phyloP scores from a whole-genome alignment of 768 basidiomycete species.

The Suillus brevipes region DNA sequence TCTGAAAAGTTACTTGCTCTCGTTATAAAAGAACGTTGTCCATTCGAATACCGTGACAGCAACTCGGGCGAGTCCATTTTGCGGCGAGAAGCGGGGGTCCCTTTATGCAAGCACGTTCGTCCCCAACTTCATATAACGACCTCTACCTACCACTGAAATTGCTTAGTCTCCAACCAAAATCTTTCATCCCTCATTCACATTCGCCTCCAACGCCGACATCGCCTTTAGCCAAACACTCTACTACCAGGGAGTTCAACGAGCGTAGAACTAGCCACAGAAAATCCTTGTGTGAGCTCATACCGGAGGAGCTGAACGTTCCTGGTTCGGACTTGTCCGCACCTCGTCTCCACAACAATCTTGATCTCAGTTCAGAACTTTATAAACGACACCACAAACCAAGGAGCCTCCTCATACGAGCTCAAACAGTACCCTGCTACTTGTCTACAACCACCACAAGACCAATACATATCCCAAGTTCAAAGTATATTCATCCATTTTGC shows the following conservation, averaged over 20 bases:
- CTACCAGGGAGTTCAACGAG: constrained; percentile 12
- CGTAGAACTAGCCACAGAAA: constrained; percentile 15
- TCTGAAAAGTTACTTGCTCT: constrained; percentile 20
- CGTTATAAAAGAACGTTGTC: constrained; percentile 32
- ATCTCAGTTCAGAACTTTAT: constrained; percentile 42
- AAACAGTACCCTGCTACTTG: constrained; percentile 54
- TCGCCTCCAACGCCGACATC: constrained; percentile 20
- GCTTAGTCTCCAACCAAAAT: constrained; percentile 5
- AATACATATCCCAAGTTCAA: constrained; percentile 52
- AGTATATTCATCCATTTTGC: constrained; percentile 30
- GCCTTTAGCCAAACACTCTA: constrained; percentile 22
- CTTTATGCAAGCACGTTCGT: constrained; percentile 39
- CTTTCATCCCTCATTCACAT: constrained; percentile 1
- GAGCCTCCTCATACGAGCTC: constrained; percentile 42
- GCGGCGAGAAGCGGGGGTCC: constrained; percentile 12
- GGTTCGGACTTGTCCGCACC: constrained; percentile 37
- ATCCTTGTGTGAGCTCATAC: constrained; percentile 34
- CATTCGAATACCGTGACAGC: constrained; percentile 9
- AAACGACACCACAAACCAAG: constrained; percentile 67
- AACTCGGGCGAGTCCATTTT: not conserved
- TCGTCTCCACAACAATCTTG: constrained; percentile 29
- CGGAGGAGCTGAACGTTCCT: constrained; percentile 26
- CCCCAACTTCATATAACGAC: constrained; percentile 21
- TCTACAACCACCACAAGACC: constrained; percentile 66
- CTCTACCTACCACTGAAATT: constrained; percentile 17